Conservation (phyloP, 768 basidiomycete genomes). For the Hemileccinum rubropunctum region DNA sequence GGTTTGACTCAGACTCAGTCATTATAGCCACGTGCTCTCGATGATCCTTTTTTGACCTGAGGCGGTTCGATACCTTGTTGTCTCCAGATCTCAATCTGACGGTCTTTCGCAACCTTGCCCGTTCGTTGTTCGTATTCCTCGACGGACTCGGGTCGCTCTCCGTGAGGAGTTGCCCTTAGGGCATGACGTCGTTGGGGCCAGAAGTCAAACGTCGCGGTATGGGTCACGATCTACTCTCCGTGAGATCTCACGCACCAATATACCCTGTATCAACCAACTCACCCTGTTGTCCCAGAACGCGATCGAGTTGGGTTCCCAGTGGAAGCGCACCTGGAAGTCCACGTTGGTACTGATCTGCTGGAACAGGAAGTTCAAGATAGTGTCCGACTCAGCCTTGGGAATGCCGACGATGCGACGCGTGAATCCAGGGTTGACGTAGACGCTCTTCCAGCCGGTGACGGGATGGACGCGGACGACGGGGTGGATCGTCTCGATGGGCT, state of each 20-base stretch:
- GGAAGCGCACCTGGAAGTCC: constrained; percentile 75
- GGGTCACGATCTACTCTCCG: constrained; percentile 55
- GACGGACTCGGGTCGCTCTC: constrained; percentile 74
- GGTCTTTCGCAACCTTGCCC: constrained; percentile 70
- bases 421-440: constrained; percentile 84
- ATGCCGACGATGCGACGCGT: constrained; percentile 75
- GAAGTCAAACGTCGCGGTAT: constrained; percentile 82
- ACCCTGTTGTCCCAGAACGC: constrained; percentile 90
- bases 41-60: constrained; percentile 25
- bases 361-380: constrained; percentile 68
- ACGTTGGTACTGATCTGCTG: constrained; percentile 65
- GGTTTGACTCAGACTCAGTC: constrained; percentile 45
- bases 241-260: background rate
- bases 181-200: constrained; percentile 78
- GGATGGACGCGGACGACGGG: constrained; percentile 85
- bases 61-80: constrained; percentile 53
- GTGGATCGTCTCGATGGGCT: constrained; percentile 68
- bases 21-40: constrained; percentile 55
- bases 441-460: constrained; percentile 78
- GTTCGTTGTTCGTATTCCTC: constrained; percentile 61
- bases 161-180: constrained; percentile 78
- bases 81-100: constrained; percentile 70
- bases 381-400: constrained; percentile 80
- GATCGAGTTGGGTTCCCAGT: constrained; percentile 72
- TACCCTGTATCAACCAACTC: constrained; percentile 8